phyloP scores from a whole-genome alignment of 345 rosid genomes.

The Carallia pectinifolia region DNA sequence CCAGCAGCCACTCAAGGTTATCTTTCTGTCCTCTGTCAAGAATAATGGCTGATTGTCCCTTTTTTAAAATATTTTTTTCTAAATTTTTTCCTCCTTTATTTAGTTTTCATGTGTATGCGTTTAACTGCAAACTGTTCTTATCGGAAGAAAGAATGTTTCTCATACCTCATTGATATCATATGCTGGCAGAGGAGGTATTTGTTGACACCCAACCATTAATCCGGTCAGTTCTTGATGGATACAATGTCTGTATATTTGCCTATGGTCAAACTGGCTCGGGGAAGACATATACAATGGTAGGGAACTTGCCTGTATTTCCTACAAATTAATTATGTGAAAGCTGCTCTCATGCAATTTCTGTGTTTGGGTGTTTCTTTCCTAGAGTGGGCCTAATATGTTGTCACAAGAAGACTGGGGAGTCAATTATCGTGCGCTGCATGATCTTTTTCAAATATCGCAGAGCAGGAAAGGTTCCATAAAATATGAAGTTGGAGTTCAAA shows the following conservation, averaged over 20 bases:
- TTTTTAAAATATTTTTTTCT: background rate
- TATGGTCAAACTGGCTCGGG: slow-evolving; percentile 99
- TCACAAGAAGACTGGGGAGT: slow-evolving; percentile 97
- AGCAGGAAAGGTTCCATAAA: slow-evolving; percentile 56
- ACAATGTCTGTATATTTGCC: slow-evolving; percentile 96
- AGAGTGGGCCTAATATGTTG: slow-evolving; percentile 85
- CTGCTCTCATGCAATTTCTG: slow-evolving; percentile 12
- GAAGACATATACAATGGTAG: slow-evolving; percentile 96
- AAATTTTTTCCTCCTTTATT: background rate
- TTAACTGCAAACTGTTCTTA: slow-evolving; percentile 8
- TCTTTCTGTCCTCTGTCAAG: slow-evolving; percentile 4
- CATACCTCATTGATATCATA: background rate
- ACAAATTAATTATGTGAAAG: slow-evolving; percentile 10
- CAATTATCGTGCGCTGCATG: slow-evolving; percentile 86
- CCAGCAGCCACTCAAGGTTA: slow-evolving; percentile 85
- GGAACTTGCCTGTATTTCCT: slow-evolving; percentile 10
- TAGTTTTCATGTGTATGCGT: background rate
- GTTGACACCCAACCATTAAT: slow-evolving; percentile 87
- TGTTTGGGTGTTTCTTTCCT: slow-evolving; percentile 1
- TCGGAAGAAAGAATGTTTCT: background rate
- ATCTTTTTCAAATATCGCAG: slow-evolving; percentile 84
- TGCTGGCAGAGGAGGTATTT: slow-evolving; percentile 77
- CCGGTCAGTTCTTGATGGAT: slow-evolving; percentile 94
- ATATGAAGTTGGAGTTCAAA: slow-evolving; percentile 94
- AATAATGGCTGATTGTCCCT: background rate